Evolutionary conservation across 75 land plant genomes (phyloP).

Genomic region (Sequoiadendron giganteum): DNA sequence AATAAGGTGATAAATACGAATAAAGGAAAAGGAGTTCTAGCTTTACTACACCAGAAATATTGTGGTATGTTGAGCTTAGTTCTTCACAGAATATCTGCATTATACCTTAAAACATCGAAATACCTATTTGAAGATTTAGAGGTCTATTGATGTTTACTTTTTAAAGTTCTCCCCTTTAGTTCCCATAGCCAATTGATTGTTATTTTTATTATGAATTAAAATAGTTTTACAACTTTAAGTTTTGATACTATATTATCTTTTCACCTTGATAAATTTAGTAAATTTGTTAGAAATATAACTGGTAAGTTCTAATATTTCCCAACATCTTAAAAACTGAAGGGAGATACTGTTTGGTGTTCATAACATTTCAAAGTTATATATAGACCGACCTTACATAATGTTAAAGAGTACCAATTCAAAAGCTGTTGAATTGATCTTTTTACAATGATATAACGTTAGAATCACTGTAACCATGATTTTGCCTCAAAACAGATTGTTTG

Average conservation of each 20-base stretch:
- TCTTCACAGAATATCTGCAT: neutral
- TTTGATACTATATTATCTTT: neutral
- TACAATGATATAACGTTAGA: neutral
- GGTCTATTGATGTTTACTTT: neutral
- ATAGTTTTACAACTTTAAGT: neutral
- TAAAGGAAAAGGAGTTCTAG: neutral
- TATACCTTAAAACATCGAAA: neutral
- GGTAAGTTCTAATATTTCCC: neutral
- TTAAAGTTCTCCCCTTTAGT: neutral
- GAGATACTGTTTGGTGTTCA: neutral
- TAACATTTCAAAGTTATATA: neutral
- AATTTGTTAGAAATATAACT: neutral
- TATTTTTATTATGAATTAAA: neutral
- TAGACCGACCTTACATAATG: neutral
- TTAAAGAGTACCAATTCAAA: neutral
- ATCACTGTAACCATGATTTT: neutral
- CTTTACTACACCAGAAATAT: neutral
- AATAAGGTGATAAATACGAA: neutral
- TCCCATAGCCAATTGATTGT: neutral
- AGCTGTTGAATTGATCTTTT: neutral
- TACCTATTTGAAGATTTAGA: neutral
- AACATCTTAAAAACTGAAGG: neutral
- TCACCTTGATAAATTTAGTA: neutral
- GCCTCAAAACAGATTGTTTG: neutral
- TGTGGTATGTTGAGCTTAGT: neutral